A percentile compares a stretch with the other conserved stretches of the same genome.
phyloP scores from a whole-genome alignment of 2,329 filamentous ascomycete species.

The Cladorrhinum sp. region DNA sequence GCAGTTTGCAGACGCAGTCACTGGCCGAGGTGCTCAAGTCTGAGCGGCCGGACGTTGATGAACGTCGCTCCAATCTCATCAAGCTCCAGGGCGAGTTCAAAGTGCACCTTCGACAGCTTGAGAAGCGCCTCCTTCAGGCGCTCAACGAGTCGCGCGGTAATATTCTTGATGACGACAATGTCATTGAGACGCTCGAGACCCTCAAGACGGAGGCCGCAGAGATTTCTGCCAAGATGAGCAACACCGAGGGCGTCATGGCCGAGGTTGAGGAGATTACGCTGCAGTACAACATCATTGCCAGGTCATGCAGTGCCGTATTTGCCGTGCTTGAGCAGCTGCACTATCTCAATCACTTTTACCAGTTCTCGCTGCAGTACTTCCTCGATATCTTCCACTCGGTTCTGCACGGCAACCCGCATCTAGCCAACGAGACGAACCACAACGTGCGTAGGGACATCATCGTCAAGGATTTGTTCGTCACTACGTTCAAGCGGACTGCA shows the following conservation, averaged over 20 bases:
- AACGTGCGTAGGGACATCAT: slow-evolving; percentile 83
- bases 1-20: slow-evolving; percentile 96
- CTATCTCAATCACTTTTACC: slow-evolving; percentile 98
- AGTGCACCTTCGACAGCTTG: slow-evolving; percentile 91
- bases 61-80: slow-evolving; percentile 93
- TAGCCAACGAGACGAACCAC: slow-evolving; percentile 69
- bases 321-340: slow-evolving; percentile 95
- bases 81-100: slow-evolving; percentile 99
- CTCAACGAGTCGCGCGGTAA: slow-evolving; percentile 97
- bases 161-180: slow-evolving; percentile 95
- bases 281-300: slow-evolving; percentile 89
- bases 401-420: slow-evolving; percentile 72
- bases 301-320: slow-evolving; percentile 95
- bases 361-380: slow-evolving; percentile 98
- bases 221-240: slow-evolving; percentile 92
- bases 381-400: slow-evolving; percentile 96
- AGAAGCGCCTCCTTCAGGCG: slow-evolving; percentile 89
- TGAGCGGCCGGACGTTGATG: slow-evolving; percentile 94
- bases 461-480: slow-evolving; percentile 85
- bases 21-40: slow-evolving; percentile 97
- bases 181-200: slow-evolving; percentile 96
- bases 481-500: slow-evolving; percentile 89
- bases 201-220: slow-evolving; percentile 97
- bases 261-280: slow-evolving; percentile 95
- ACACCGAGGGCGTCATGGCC: slow-evolving; percentile 96